Evolutionary conservation across 192 early-diverging fungal species (phyloP), one percentile per base, ranked within the genome.

Genomic region (Diversispora eburnea): DNA sequence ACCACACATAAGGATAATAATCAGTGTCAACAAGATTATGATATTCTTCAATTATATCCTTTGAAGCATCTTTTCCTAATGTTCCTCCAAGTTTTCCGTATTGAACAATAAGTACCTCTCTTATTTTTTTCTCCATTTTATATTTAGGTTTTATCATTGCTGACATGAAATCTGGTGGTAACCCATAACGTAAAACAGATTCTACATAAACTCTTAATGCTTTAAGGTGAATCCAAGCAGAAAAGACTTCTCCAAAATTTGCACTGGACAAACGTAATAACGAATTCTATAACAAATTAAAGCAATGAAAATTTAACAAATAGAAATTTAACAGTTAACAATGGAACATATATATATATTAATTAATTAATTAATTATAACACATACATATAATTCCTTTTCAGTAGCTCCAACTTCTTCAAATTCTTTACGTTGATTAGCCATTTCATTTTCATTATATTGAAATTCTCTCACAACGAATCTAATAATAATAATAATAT

Each of bases 381-480:
- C 13, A 47, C 54, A 74, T 87, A 78, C 78, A 54, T 48, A 86
- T 86, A 82, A 92, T 56, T 94, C 94, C 58, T 84, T 84, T 72
- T 87, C 87, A 3, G 81, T 75, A 3, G 81, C 77, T 54, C 77
- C 77, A 25, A 80, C 75, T 42, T 86, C 85, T 67, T 88, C 77
- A 19, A 90, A 82, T 79, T 92, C 90, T 59, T 92, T 87, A 84
- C 95, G 93, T 57, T 92, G 90, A 64, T 89, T 89, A 55, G 84
- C 89, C 13, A 94, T 77, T 25, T 90, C 88, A 56, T 88, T 88
- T 73, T 90, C 89, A 75, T 96, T 89, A 84, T 93, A 98, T 71
- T 91, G 92, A 86, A 96, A 98, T 78, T 99, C 98, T 49, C 97
- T 88, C 13, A 97, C 94, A 78, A 93, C 88, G 75, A 96, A 99